Conservation (phyloP, 371 early-diverging fungal genomes). For the Mucor lusitanicus region DNA sequence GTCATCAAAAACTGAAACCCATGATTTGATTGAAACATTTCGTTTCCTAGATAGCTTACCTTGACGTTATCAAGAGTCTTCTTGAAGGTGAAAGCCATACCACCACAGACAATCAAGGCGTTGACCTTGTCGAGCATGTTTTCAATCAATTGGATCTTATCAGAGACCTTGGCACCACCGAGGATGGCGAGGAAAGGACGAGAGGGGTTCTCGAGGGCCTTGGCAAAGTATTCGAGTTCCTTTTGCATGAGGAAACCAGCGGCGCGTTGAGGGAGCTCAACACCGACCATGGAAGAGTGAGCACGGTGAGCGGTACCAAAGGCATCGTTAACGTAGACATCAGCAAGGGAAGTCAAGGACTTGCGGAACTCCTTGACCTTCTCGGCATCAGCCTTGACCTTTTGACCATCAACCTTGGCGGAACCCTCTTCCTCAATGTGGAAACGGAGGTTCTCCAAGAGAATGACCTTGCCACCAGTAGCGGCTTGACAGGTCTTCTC, state of each 20-base stretch:
- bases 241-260: constrained; percentile 99
- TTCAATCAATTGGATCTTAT: constrained; percentile 98
- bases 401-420: constrained; percentile 87
- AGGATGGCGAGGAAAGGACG: constrained; percentile 97
- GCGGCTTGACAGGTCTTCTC: constrained; percentile 82
- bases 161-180: constrained; percentile 99
- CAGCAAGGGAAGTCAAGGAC: constrained; percentile 92
- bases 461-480: constrained; percentile 83
- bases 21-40: constrained; percentile 7
- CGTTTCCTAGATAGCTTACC: constrained; percentile 36
- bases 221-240: constrained; percentile 97
- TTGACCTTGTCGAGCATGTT: constrained; percentile 94
- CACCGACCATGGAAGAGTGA: constrained; percentile 96
- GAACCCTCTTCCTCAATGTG: constrained; percentile 99
- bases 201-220: constrained; percentile 91
- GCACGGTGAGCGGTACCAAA: constrained; percentile 99
- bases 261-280: constrained; percentile 86
- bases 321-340: constrained; percentile 98
- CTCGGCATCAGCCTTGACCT: constrained; percentile 79
- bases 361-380: constrained; percentile 86
- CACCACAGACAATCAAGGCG: constrained; percentile 93
- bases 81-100: constrained; percentile 98
- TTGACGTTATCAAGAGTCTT: constrained; percentile 84
- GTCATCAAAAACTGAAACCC: constrained; percentile 10
- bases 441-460: constrained; percentile 98